These are phyloP conservation scores for Chlamydomonas sp. DNA, from an alignment of 139 green algal species.

Conservation along the genomic window DNA sequence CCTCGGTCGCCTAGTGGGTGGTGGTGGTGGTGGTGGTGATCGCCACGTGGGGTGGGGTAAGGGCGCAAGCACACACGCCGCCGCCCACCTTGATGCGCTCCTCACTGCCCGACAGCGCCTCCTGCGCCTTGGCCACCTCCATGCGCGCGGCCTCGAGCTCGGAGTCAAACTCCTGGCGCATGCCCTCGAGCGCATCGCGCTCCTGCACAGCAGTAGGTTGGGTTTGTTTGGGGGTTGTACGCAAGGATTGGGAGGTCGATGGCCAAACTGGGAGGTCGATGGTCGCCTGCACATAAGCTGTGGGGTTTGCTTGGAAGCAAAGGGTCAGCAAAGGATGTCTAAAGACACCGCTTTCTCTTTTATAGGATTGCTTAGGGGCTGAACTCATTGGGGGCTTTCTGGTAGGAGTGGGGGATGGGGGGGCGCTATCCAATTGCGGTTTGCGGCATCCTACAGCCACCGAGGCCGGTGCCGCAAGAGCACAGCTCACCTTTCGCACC, in stretches of 20 bases:
- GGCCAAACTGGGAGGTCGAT: background rate
- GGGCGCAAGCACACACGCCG: no score
- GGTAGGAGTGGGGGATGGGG: no score
- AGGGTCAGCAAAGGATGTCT: background rate
- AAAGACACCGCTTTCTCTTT: background rate
- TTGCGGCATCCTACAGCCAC: no score
- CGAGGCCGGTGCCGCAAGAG: no score
- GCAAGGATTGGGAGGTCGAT: background rate
- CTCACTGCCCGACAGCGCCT: conserved; percentile 41
- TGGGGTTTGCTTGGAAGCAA: background rate
- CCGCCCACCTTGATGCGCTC: conserved; percentile 48
- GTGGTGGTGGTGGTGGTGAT: no score
- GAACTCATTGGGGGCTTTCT: no score
- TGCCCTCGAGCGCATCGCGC: conserved; percentile 45
- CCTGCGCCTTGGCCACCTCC: conserved; percentile 44
- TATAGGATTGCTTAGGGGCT: no score
- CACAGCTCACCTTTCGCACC: conserved; percentile 28
- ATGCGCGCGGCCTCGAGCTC: conserved; percentile 29
- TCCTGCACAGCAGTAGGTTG: no score
- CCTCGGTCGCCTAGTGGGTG: no score
- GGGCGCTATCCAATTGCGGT: no score
- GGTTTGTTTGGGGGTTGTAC: background rate
- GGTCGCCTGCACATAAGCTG: no score
- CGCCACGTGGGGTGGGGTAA: no score
- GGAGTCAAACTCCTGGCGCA: conserved; percentile 53